These are phyloP conservation scores for Hibiscus syriacus DNA, from an alignment of 345 rosid species.

Conservation along the genomic window DNA sequence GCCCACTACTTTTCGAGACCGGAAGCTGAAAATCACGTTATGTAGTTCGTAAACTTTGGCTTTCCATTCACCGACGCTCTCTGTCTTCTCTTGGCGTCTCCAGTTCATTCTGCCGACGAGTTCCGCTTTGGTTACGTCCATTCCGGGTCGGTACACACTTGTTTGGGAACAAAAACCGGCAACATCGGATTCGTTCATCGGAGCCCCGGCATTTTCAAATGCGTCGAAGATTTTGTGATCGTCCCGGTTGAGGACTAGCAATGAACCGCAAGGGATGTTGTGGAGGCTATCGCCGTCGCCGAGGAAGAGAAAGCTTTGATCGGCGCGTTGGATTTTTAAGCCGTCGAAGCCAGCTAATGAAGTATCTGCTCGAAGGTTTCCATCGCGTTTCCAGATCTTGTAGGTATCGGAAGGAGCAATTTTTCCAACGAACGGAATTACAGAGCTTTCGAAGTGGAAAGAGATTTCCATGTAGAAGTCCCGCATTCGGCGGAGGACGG, in stretches of 20 bases:
- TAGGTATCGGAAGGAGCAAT: conserved; percentile 95
- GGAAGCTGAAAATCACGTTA: conserved; percentile 70
- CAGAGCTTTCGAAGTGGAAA: conserved; percentile 86
- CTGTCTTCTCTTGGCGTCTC: conserved; percentile 72
- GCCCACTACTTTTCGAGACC: conserved; percentile 48
- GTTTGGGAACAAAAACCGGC: conserved; percentile 60
- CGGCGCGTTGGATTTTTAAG: conserved; percentile 75
- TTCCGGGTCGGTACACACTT: conserved; percentile 81
- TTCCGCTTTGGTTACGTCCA: conserved; percentile 87
- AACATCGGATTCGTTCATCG: conserved; percentile 56
- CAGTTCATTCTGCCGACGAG: conserved; percentile 69
- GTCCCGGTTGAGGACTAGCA: conserved; percentile 67
- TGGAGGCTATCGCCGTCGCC: conserved; percentile 65
- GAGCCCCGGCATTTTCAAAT: conserved; percentile 63
- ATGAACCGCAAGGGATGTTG: conserved; percentile 54
- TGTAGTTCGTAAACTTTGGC: conserved; percentile 52
- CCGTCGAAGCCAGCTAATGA: conserved; percentile 87
- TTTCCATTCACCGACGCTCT: conserved; percentile 26
- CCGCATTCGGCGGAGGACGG: conserved; percentile 69
- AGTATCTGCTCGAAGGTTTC: conserved; percentile 79
- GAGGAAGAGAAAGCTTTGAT: conserved; percentile 80
- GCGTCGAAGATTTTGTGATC: conserved; percentile 65
- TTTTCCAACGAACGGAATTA: conserved; percentile 80
- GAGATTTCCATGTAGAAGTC: conserved; percentile 96
- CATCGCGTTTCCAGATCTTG: conserved; percentile 93